Conservation (phyloP, 1,284 basidiomycete species). For the Entoloma clypeatum region DNA sequence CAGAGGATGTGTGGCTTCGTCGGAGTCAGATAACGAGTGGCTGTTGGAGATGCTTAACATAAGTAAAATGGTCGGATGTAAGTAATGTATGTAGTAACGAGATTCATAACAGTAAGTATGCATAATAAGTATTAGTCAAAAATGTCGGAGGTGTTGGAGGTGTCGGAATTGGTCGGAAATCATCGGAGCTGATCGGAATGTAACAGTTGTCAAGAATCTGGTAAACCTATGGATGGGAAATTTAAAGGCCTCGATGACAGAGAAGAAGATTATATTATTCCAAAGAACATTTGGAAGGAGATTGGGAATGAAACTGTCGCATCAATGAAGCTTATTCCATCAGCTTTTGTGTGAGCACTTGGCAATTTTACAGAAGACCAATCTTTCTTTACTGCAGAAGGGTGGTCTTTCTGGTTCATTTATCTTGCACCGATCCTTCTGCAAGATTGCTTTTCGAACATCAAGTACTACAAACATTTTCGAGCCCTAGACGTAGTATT, state of each 20-base stretch:
- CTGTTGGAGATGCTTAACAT: too few species aligned
- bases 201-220: slow-evolving; percentile 38
- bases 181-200: too few species aligned
- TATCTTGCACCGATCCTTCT: slow-evolving; percentile 38
- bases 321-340: slow-evolving; percentile 34
- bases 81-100: too few species aligned
- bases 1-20: too few species aligned
- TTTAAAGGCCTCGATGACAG: slow-evolving; percentile 37
- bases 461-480: slow-evolving; percentile 38
- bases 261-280: slow-evolving; percentile 29
- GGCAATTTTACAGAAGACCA: slow-evolving; percentile 35
- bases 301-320: slow-evolving; percentile 32
- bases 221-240: slow-evolving; percentile 36
- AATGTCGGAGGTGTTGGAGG: too few species aligned
- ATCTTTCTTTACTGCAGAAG: slow-evolving; percentile 24
- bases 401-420: slow-evolving; percentile 34
- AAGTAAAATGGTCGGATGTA: too few species aligned
- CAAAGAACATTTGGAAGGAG: slow-evolving; percentile 32
- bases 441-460: slow-evolving; percentile 12
- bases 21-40: too few species aligned
- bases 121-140: too few species aligned
- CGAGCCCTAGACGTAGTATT: too few species aligned
- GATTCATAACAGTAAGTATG: too few species aligned
- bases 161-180: too few species aligned
- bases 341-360: slow-evolving; percentile 33